A percentile compares a stretch with the other conserved stretches of the same genome.
phyloP scores from a whole-genome alignment of 208 protist species.

The Wallacemonas collosoma region DNA sequence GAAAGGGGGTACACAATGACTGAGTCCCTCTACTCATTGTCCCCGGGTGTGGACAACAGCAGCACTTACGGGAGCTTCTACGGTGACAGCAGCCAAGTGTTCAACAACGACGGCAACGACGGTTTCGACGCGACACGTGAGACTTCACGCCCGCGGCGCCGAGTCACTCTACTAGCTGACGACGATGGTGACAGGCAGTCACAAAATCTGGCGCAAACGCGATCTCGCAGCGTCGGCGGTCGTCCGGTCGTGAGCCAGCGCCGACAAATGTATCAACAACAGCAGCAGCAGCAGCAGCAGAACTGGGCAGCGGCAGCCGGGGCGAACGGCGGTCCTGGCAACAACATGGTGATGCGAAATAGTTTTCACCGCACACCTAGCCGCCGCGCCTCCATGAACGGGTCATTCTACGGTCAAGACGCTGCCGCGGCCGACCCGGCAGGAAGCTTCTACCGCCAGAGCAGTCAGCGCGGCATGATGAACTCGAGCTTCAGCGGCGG shows the following conservation, averaged over 20 bases:
- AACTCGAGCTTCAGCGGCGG: conserved; percentile 13
- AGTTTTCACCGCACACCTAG: conserved; percentile 7
- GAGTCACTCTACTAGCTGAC: conserved; percentile 5
- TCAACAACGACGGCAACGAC: neutral
- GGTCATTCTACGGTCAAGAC: neutral
- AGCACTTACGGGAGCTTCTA: conserved; percentile 5
- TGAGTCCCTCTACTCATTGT: neutral
- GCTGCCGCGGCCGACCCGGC: neutral
- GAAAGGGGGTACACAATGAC: neutral
- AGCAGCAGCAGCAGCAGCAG: conserved; percentile 1
- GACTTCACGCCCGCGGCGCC: neutral
- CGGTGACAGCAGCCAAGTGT: neutral
- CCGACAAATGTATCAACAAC: conserved; percentile 9
- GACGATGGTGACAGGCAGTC: conserved; percentile 11
- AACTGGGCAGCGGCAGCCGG: neutral
- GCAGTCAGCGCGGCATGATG: conserved; percentile 9
- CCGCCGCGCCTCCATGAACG: conserved; percentile 5
- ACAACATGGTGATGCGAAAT: conserved; percentile 8
- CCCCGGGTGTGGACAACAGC: neutral
- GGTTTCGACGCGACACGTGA: neutral
- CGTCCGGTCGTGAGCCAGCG: neutral
- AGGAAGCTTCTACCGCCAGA: conserved; percentile 12
- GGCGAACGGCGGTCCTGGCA: neutral
- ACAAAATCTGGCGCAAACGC: conserved; percentile 6
- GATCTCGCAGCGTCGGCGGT: neutral